Evolutionary conservation across 2,329 filamentous ascomycete genomes (phyloP).

Genomic region (Trichoderma oligosporum): DNA sequence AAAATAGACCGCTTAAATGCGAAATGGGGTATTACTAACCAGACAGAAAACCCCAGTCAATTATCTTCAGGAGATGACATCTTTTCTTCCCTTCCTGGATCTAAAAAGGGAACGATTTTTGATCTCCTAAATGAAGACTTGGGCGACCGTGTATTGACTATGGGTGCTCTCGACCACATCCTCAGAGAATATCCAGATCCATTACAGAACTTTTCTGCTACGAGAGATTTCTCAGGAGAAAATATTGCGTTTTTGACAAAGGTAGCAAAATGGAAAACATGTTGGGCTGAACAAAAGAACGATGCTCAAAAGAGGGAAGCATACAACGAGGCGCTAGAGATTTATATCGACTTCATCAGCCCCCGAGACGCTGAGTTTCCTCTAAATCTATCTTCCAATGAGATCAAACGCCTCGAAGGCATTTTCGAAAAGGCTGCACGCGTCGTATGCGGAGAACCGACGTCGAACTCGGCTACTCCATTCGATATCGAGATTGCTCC

Average conservation of each 20-base stretch:
- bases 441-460: slow-evolving; percentile 36
- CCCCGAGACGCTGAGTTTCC: slow-evolving; percentile 58
- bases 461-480: slow-evolving; percentile 37
- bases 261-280: slow-evolving; percentile 51
- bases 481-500: slow-evolving; percentile 30
- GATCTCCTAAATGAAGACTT: slow-evolving; percentile 19
- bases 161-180: slow-evolving; percentile 58
- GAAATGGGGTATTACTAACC: slow-evolving; percentile 20
- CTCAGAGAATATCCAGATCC: slow-evolving; percentile 55
- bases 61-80: slow-evolving; percentile 13
- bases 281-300: slow-evolving; percentile 20
- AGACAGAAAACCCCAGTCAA: not conserved
- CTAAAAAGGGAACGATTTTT: slow-evolving; percentile 11
- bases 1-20: slow-evolving; percentile 24
- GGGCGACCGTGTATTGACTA: slow-evolving; percentile 49
- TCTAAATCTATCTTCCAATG: slow-evolving; percentile 56
- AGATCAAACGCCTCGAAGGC: slow-evolving; percentile 47
- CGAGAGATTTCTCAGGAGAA: slow-evolving; percentile 64
- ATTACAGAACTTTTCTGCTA: slow-evolving; percentile 60
- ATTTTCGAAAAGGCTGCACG: slow-evolving; percentile 52
- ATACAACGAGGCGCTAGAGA: slow-evolving; percentile 57
- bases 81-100: not conserved
- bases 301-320: slow-evolving; percentile 29
- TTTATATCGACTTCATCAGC: slow-evolving; percentile 59
- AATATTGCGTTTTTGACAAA: slow-evolving; percentile 63